phyloP scores from a whole-genome alignment of 305 asterid species.

The Rubia occidens region DNA sequence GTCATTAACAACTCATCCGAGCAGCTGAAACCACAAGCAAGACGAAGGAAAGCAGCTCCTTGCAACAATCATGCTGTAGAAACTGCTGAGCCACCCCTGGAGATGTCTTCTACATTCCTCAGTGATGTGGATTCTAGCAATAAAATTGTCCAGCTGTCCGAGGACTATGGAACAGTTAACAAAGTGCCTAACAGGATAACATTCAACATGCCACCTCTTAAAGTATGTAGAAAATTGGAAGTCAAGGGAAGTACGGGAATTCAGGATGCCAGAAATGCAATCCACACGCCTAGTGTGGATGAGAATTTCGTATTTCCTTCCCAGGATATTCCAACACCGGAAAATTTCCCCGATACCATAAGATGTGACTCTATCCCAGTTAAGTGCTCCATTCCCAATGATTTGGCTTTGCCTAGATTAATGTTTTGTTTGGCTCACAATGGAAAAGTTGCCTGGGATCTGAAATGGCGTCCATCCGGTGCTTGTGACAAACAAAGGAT shows the following conservation, averaged over 20 bases:
- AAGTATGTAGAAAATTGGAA: conserved; percentile 23
- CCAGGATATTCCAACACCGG: conserved; percentile 20
- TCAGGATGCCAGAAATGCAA: conserved; percentile 21
- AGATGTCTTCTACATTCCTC: conserved; percentile 24
- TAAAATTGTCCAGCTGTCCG: conserved; percentile 18
- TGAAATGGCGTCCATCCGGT: conserved; percentile 76
- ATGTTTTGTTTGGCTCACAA: conserved; percentile 79
- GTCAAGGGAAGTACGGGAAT: conserved; percentile 23
- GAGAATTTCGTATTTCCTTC: conserved; percentile 26
- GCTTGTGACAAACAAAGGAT: conserved; percentile 39
- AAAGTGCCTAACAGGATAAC: conserved; percentile 19
- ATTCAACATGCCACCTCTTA: conserved; percentile 24
- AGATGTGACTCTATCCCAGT: conserved; percentile 21
- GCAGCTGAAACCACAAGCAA: conserved; percentile 35
- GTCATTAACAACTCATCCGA: conserved; percentile 7
- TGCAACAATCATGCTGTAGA: conserved; percentile 20
- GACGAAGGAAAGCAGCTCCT: conserved; percentile 32
- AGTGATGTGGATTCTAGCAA: conserved; percentile 26
- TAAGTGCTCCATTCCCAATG: conserved; percentile 33
- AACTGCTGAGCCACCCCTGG: conserved; percentile 36
- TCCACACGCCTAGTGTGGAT: conserved; percentile 25
- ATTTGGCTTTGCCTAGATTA: conserved; percentile 77
- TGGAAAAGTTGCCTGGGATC: conserved; percentile 91
- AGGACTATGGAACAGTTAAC: conserved; percentile 20
- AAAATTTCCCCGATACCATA: conserved; percentile 23